These are phyloP conservation scores for Saksenaea oblongispora DNA, from an alignment of 371 early-diverging fungal genomes.

Conservation along the genomic window DNA sequence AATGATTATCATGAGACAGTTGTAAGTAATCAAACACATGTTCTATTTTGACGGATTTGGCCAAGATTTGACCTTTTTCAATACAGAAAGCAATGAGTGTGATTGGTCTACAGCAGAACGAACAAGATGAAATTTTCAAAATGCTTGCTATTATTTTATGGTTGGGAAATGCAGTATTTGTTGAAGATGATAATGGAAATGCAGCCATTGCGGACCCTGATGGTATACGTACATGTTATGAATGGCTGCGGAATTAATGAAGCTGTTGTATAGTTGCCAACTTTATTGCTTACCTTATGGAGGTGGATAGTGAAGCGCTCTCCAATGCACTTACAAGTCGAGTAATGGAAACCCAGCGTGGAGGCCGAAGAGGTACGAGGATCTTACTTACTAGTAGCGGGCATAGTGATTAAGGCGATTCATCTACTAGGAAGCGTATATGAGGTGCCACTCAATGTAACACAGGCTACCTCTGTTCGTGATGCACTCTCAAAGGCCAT, in stretches of 20 bases:
- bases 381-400: background rate
- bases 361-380: conserved; percentile 67
- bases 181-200: conserved; percentile 66
- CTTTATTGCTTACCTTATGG: conserved; percentile 80
- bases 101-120: conserved; percentile 72
- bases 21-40: conserved; percentile 31
- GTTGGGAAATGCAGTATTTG: conserved; percentile 81
- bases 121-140: conserved; percentile 80
- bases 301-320: conserved; percentile 64
- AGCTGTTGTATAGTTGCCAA: conserved; percentile 55
- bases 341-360: conserved; percentile 80
- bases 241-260: background rate
- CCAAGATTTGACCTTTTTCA: background rate
- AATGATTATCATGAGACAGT: conserved; percentile 75
- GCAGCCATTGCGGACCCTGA: conserved; percentile 66
- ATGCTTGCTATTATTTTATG: conserved; percentile 83
- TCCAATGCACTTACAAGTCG: conserved; percentile 70
- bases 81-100: conserved; percentile 75
- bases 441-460: conserved; percentile 79
- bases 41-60: background rate
- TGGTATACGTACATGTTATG: conserved; percentile 33
- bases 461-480: conserved; percentile 79
- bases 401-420: background rate
- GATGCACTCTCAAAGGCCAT: conserved; percentile 88
- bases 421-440: conserved; percentile 56